Conservation (phyloP, 306 rosid genomes). For the Dalbergia cultrata region DNA sequence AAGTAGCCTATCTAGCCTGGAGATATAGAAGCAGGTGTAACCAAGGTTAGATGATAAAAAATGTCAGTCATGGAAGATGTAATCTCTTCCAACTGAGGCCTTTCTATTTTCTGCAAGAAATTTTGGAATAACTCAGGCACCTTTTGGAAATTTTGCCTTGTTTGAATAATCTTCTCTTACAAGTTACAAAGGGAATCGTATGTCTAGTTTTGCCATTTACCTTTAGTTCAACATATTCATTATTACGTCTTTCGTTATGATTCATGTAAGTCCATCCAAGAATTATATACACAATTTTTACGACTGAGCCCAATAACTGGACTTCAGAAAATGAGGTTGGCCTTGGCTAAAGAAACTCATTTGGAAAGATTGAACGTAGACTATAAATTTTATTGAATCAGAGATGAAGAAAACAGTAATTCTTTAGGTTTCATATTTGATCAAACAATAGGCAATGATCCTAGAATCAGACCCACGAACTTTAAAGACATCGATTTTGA, state of each 20-base stretch:
- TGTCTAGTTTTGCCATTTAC: neutral
- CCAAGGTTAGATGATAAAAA: too few relatives aligned
- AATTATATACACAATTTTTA: neutral
- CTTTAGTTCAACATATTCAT: neutral
- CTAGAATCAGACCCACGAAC: too few relatives aligned
- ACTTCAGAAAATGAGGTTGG: neutral
- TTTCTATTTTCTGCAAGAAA: slow-evolving; percentile 30
- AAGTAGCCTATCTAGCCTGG: too few relatives aligned
- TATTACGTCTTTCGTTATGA: neutral
- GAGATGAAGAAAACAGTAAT: too few relatives aligned
- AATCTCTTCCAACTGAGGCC: slow-evolving; percentile 40
- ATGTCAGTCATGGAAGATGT: slow-evolving; percentile 14
- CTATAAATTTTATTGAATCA: too few relatives aligned
- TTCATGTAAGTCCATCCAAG: neutral
- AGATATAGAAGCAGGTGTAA: too few relatives aligned
- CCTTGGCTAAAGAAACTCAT: neutral
- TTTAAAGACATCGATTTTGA: too few relatives aligned
- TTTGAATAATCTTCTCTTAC: neutral
- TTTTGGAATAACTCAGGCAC: slow-evolving; percentile 43
- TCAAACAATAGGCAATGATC: too few relatives aligned
- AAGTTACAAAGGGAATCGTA: neutral
- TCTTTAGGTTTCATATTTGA: too few relatives aligned
- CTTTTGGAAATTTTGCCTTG: slow-evolving; percentile 25
- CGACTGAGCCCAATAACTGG: too few relatives aligned
- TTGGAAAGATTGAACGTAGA: neutral